phyloP scores from a whole-genome alignment of 2,329 filamentous ascomycete species.

The Periglandula ipomoeae region DNA sequence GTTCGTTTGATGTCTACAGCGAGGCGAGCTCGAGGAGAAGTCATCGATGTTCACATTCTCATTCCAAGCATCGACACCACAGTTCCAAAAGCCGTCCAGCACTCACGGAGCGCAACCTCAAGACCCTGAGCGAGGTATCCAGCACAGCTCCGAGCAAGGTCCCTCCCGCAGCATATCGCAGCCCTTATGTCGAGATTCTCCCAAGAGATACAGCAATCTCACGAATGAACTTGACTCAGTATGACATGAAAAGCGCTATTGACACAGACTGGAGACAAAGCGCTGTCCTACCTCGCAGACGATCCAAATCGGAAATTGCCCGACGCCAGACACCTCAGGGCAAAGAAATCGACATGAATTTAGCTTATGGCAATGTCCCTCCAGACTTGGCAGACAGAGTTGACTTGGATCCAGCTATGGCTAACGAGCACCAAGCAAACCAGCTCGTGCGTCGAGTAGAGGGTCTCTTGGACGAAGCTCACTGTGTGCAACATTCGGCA shows the following conservation, averaged over 20 bases:
- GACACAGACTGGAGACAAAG: constrained; percentile 8
- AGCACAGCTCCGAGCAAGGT: constrained; percentile 35
- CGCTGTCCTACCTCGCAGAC: constrained; percentile 23
- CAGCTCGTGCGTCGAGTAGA: constrained; percentile 67
- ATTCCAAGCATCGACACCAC: constrained; percentile 21
- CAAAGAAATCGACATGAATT: constrained; percentile 72
- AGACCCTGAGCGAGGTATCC: constrained; percentile 43
- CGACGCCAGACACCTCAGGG: constrained; percentile 14
- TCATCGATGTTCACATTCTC: constrained; percentile 27
- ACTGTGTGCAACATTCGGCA: constrained; percentile 80
- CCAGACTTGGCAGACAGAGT: constrained; percentile 50
- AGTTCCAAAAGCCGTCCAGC: constrained; percentile 26
- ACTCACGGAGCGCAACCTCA: constrained; percentile 44
- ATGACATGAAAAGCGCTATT: constrained; percentile 19
- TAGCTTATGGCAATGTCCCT: constrained; percentile 80
- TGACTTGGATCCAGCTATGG: constrained; percentile 38
- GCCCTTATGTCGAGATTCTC: constrained; percentile 24
- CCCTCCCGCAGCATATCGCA: constrained; percentile 33
- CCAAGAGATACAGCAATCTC: constrained; percentile 35
- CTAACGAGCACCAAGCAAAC: constrained; percentile 38
- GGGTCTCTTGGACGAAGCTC: constrained; percentile 70
- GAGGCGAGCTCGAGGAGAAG: constrained; percentile 34
- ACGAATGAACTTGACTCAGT: constrained; percentile 18
- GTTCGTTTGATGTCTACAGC: constrained; percentile 21
- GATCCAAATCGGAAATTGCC: constrained; percentile 30